Base-by-base conservation (phyloP, 2,329 filamentous ascomycete genomes). In the Berkeleyomyces rouxiae region DNA sequence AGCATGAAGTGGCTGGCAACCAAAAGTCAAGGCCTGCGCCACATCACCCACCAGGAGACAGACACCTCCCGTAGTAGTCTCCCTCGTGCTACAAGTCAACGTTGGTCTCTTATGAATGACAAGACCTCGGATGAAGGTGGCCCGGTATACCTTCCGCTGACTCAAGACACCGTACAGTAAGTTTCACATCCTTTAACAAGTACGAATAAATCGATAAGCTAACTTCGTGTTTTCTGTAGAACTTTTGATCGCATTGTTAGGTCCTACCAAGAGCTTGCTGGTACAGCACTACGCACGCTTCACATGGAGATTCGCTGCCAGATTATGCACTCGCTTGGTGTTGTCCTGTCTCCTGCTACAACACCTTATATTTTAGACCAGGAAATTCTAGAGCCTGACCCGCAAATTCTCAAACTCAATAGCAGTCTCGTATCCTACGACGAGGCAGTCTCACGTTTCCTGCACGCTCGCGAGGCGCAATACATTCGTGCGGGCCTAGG, bases 1-100 rank as follows among this genome's bases (percentile, higher is more conserved):
- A 96, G 91, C 76, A 95, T 97, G 90, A 93, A 95, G 77, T 99
- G 93, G 93, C 82, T 99, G 43, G 85, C 88, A 23, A 86, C 86
- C 68, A 93, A 92, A 74, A 84, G 95, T 49, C 77, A 80, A n/a
- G 79, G 88, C 63, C 78, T 99, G 61, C 83, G 93, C 49, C 85
- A 92, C 70, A 90, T 96, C 69, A 92, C 88, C 23, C 78, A 81
- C 61, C 83, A 86, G 65, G 83, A 88, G 55, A 81, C 82, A 44
- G 83, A 90, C 72, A 83, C 83, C 40, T 80, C 83, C 66, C 74
- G 78, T 49, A 78, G 78, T 44, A 78, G 75, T 42, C 68, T 82
- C 58, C 74, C 78, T 11, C 78, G 77, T 65, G 72, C 80, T 68
- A 82, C 86, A 64, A 84, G 81, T 67, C 84, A 88, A 64, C 82